Conservation (phyloP, 2,329 filamentous ascomycete species). For the Scedosporium minutisporum region DNA sequence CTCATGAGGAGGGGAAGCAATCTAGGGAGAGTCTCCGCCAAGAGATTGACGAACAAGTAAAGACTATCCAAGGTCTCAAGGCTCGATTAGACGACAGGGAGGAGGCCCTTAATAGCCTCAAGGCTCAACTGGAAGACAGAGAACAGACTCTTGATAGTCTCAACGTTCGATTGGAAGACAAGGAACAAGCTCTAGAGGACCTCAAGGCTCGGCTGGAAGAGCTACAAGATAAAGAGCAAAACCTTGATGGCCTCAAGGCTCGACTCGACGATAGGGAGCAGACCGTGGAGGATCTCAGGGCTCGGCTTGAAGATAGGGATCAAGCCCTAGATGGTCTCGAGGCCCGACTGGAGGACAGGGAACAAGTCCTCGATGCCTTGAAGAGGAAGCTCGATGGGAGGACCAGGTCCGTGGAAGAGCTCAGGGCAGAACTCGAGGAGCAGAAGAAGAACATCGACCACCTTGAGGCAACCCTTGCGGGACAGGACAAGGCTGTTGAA, state of each 20-base stretch:
- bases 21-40: background rate
- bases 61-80: background rate
- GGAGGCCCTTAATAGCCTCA: background rate
- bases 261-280: background rate
- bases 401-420: background rate
- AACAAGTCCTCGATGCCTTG: background rate
- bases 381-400: conserved; percentile 1
- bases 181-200: background rate
- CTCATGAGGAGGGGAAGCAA: background rate
- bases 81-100: background rate
- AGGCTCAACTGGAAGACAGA: background rate
- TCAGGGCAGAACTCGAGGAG: background rate
- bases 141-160: background rate
- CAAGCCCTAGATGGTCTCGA: background rate
- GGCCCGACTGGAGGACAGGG: background rate
- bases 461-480: background rate
- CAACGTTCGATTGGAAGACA: background rate
- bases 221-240: background rate
- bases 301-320: background rate
- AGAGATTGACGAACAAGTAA: background rate
- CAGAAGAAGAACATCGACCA: background rate
- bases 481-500: background rate
- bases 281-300: background rate
- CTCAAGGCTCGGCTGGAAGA: background rate
- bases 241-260: background rate